Evolutionary conservation across 2,329 filamentous ascomycete genomes (phyloP), one percentile per base, ranked within the genome.

Genomic region (Apiospora rasikravindrae): DNA sequence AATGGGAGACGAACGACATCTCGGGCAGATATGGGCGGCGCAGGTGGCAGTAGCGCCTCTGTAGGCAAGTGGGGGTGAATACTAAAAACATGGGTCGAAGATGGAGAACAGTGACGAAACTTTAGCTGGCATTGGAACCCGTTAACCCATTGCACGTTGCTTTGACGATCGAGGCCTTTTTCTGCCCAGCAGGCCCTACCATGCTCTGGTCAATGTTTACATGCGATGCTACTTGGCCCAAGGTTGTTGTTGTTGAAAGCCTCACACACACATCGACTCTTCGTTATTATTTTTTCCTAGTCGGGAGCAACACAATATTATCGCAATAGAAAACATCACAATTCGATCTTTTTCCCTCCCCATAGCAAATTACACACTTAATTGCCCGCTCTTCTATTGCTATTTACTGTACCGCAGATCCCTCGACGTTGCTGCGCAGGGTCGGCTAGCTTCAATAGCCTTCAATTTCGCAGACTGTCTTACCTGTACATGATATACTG

Each of bases 51-150:
- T 57, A 57, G 51, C 26, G 67, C 75, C 75, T 6, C 22, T 49
- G 45, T 49, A 42, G 79, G 45, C 10, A 74, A 69, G 53, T 53
- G 40, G n/a, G 37, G 26, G 61, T 7, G n/a, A n/a, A n/a, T n/a
- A n/a, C n/a, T n/a, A n/a, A 22, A 49, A 1, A 37, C 44, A 37
- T 71, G 66, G 67, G 69, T 68, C 71, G 71, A 24, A 40, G 66
- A 33, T 49, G 45, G 66, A 68, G 53, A 37, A 19, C 29, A 37
- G 53, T 64, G 53, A 64, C 53, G 53, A 64, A 64, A 64, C 29
- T 37, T n/a, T 37, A n/a, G 53, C 53, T 29, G 16, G 24, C 26
- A 10, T 49, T 49, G 22, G 22, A n/a, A 22, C 45, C 45, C 45
- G 22, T 49, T 49, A 33, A 26, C 24, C 51, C 51, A 57, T 57